These are phyloP conservation scores for Fusarium odoratissimum DNA, from an alignment of 2,329 filamentous ascomycete genomes.

Conservation along the genomic window DNA sequence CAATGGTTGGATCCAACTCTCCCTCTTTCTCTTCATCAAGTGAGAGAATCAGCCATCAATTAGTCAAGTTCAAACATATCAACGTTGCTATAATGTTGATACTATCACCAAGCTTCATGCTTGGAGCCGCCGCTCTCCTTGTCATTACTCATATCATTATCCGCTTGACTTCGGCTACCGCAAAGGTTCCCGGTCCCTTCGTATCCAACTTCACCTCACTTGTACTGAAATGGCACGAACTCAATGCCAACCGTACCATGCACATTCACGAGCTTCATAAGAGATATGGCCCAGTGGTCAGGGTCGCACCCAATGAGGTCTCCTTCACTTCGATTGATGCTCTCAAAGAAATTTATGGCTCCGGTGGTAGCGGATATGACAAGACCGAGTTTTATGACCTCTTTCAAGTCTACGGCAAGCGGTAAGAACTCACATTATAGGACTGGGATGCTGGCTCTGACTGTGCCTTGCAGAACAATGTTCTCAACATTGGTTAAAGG, in stretches of 20 bases:
- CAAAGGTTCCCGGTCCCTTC: conserved; percentile 61
- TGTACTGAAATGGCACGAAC: conserved; percentile 66
- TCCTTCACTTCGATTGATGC: conserved; percentile 67
- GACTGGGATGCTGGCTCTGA: not conserved
- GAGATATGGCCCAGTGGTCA: conserved; percentile 67
- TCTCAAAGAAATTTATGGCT: conserved; percentile 72
- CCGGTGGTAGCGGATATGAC: conserved; percentile 71
- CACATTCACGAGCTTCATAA: conserved; percentile 68
- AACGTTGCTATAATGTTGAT: conserved; percentile 40
- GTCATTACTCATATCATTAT: conserved; percentile 45
- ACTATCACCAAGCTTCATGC: conserved; percentile 45
- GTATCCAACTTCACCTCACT: conserved; percentile 62
- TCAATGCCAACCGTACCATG: conserved; percentile 62
- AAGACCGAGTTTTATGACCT: conserved; percentile 74
- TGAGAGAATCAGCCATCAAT: not conserved
- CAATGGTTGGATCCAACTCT: not conserved
- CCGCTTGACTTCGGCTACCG: conserved; percentile 49
- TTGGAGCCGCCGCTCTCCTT: conserved; percentile 37
- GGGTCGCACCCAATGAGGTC: conserved; percentile 68
- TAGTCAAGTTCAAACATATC: not conserved
- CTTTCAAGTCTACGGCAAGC: conserved; percentile 67
- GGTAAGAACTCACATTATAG: conserved; percentile 52
- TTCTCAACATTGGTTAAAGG: conserved; percentile 68
- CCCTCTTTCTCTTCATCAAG: not conserved
- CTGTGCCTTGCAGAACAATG: conserved; percentile 61